Conservation (phyloP, 345 rosid genomes). For the Gynandropsis gynandra region DNA sequence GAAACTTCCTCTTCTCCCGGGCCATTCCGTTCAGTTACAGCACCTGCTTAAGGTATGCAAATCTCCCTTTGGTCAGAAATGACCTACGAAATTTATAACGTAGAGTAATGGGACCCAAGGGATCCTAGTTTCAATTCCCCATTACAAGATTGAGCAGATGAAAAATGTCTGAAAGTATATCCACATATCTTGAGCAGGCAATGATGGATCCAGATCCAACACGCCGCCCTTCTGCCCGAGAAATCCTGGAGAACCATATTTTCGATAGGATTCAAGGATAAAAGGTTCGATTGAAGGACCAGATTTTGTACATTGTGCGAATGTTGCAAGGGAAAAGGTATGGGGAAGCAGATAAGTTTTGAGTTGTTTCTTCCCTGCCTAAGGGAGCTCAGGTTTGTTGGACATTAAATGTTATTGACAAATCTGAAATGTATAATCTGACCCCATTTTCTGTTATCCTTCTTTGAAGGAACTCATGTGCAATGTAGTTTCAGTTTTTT, state of each 20-base stretch:
- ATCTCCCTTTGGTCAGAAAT: background rate
- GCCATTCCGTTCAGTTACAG: slow-evolving; percentile 76
- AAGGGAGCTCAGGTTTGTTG: no score
- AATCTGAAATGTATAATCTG: no score
- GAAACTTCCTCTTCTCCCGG: slow-evolving; percentile 81
- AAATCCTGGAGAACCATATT: slow-evolving; percentile 55
- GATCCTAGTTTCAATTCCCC: no score
- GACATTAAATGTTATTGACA: no score
- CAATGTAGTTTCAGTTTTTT: no score
- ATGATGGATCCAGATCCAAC: slow-evolving; percentile 81
- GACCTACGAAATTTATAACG: no score
- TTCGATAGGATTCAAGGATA: slow-evolving; percentile 37
- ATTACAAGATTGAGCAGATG: background rate
- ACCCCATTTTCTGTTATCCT: no score
- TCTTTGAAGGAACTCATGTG: no score
- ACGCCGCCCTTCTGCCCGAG: slow-evolving; percentile 65
- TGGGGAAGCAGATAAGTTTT: background rate
- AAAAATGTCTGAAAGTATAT: slow-evolving; percentile 13
- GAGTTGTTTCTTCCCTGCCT: background rate
- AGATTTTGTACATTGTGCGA: slow-evolving; percentile 24
- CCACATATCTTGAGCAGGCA: slow-evolving; percentile 38
- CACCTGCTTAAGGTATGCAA: slow-evolving; percentile 72
- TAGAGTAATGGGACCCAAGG: no score
- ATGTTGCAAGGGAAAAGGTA: background rate
- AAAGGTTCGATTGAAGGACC: slow-evolving; percentile 6